These are phyloP conservation scores for Carpinus fangiana DNA, from an alignment of 306 rosid genomes.

Conservation along the genomic window DNA sequence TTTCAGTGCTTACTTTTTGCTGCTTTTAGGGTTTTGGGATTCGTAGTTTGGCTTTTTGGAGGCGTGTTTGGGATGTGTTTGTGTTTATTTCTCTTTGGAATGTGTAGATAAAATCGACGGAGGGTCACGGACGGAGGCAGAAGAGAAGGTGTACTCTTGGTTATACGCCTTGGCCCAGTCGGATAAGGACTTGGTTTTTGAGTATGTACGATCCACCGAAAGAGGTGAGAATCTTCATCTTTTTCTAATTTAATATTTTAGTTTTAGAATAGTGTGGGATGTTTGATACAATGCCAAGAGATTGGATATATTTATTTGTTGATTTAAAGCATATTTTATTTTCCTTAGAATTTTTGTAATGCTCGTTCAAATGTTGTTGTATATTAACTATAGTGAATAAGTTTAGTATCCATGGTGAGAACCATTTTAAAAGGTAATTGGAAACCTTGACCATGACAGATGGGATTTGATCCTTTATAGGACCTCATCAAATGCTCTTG, in stretches of 20 bases:
- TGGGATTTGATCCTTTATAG: not conserved
- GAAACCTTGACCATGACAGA: not conserved
- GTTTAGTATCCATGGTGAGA: not conserved
- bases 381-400: not conserved
- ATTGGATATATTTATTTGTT: not conserved
- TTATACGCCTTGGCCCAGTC: constrained; percentile 71
- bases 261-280: no score
- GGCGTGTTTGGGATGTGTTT: constrained; percentile 21
- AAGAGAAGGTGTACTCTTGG: constrained; percentile 76
- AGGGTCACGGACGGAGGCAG: constrained; percentile 64
- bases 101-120: constrained; percentile 63
- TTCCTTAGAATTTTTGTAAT: not conserved
- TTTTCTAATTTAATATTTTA: not conserved
- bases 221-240: constrained; percentile 48
- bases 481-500: not conserved
- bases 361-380: not conserved
- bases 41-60: not conserved
- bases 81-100: constrained; percentile 15
- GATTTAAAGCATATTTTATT: not conserved
- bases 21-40: not conserved
- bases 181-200: constrained; percentile 60
- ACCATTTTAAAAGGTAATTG: not conserved
- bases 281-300: not conserved
- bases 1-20: not conserved
- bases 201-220: constrained; percentile 83